A percentile compares a stretch with the other conserved stretches of the same genome.
Conservation (phyloP, 768 basidiomycete genomes). For the Pleurotus sapidus region DNA sequence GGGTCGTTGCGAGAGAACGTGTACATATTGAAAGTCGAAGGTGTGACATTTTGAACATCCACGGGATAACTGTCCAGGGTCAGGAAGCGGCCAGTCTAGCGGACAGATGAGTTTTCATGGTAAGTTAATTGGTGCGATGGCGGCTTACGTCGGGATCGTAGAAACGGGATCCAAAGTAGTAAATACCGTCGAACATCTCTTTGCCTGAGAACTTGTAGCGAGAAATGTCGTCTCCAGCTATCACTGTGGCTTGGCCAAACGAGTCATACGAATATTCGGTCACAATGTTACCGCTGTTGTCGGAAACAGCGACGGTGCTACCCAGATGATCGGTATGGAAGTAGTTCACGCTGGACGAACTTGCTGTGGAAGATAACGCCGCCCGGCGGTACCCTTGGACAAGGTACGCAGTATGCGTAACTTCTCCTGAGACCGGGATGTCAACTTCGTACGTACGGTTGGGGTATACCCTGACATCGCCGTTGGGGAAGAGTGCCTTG, state of each 20-base stretch:
- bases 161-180: conserved; percentile 13
- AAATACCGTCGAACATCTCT: not conserved
- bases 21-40: conserved; percentile 12
- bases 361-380: not conserved
- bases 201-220: conserved; percentile 6
- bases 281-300: not conserved
- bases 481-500: not conserved
- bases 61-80: not conserved
- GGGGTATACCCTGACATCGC: not conserved
- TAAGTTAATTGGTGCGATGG: not conserved
- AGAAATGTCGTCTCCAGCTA: not conserved
- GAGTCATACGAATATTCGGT: not conserved
- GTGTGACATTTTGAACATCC: not conserved
- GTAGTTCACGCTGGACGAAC: not conserved
- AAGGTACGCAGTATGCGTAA: not conserved
- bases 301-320: not conserved
- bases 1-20: conserved; percentile 12
- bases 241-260: not conserved
- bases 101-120: not conserved
- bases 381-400: not conserved
- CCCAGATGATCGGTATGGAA: not conserved
- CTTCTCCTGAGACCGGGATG: not conserved
- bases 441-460: not conserved
- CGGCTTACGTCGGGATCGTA: not conserved
- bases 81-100: not conserved